Evolutionary conservation across 805 yeast genomes (phyloP), one percentile per base, ranked within the genome.

Genomic region (Naumovozyma dairenensis): DNA sequence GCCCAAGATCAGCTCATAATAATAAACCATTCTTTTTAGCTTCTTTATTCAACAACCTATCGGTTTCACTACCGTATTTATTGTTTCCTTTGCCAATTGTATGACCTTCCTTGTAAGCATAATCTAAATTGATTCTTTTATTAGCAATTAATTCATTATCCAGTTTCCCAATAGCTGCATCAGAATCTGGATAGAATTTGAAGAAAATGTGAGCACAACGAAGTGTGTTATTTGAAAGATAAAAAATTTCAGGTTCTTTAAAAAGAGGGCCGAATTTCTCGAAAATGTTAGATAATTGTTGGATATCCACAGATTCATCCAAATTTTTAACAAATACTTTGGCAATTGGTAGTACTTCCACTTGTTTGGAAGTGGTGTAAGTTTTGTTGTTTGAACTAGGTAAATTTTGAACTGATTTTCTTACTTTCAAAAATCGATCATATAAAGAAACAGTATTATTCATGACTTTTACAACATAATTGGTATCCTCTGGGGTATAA

Each of bases 61-160:
- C 96, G 0, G 75, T 73, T 25, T 67, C 69, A 45, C 80, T 87
- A n/a, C 96, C 96, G 46, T 83, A 93, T 31, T 70, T 66, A 14
- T 73, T 73, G 7, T 43, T 45, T 8, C 38, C 69, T 51, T 37
- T 69, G 65, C 69, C 33, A 24, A 5, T 24, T 64, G 43, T 48
- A n/a, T n/a, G n/a, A n/a, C n/a, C n/a, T 36, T 72, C 74, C 55
- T 82, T 84, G 48, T 66, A 74, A 0, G 95, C 92, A 51, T 85
- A 86, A 21, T 71, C 71, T 2, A 87, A 63, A 2, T 58, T 54
- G 5, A 84, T 63, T 19, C 70, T 71, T 39, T 65, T 65, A 53
- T 83, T 85, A 74, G 82, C 72, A 12, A 92, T 60, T 36, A 72
- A 64, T 35, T 74, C 76, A 2, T 80, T 78, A 44, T 82, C 66